phyloP scores from a whole-genome alignment of 805 yeast genomes.

The Candida michaelii region DNA sequence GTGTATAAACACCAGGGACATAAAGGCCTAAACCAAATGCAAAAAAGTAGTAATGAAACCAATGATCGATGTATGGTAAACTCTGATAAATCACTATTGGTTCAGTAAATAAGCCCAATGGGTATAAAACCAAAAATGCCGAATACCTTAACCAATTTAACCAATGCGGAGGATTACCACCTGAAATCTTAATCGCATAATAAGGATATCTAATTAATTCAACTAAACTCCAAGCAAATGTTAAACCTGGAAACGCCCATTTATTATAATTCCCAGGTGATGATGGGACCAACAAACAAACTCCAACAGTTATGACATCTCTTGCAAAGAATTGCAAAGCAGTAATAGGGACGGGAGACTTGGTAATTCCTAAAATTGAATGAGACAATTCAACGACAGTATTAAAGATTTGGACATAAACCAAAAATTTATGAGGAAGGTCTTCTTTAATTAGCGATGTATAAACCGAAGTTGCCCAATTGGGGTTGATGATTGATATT shows the following conservation, averaged over 20 bases:
- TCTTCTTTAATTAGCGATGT: neutral
- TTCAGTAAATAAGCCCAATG: conserved; percentile 29
- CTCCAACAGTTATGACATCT: conserved; percentile 27
- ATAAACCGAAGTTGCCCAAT: neutral
- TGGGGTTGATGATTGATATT: neutral
- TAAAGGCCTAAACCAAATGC: conserved; percentile 24
- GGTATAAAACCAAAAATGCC: conserved; percentile 29
- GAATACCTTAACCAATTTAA: conserved; percentile 31
- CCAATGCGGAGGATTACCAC: conserved; percentile 16
- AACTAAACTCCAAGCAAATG: conserved; percentile 29
- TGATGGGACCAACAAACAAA: conserved; percentile 26
- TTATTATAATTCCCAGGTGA: conserved; percentile 28
- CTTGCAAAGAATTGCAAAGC: conserved; percentile 31
- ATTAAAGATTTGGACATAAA: conserved; percentile 25
- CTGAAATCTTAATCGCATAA: conserved; percentile 22
- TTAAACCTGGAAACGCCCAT: conserved; percentile 20
- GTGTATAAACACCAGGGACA: conserved; percentile 29
- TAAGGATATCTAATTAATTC: conserved; percentile 31
- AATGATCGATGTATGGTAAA: conserved; percentile 9
- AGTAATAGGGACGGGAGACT: conserved; percentile 26
- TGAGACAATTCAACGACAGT: conserved; percentile 26
- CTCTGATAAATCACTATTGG: conserved; percentile 26
- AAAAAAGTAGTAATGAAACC: conserved; percentile 21
- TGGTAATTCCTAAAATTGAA: conserved; percentile 26
- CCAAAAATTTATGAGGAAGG: conserved; percentile 30